Conservation (phyloP, 164 flowering plant species). For the Sextonia rubra region DNA sequence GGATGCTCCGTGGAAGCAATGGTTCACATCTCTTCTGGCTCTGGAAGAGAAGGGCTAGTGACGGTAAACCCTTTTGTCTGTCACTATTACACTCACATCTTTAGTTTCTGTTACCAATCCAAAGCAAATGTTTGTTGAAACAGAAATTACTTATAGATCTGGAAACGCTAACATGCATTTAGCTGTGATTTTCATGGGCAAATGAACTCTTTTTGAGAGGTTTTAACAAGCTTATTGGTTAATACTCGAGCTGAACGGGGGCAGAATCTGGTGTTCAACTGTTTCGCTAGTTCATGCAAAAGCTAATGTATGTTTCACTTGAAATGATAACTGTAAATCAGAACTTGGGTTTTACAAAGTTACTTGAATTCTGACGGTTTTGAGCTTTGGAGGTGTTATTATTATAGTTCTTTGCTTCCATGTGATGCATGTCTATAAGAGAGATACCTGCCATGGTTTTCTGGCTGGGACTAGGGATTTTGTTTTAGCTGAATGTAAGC, state of each 20-base stretch:
- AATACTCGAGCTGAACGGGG: neutral
- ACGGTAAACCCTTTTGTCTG: neutral
- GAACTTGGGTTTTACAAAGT: neutral
- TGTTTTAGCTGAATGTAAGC: too few species aligned
- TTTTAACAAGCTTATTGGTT: too few species aligned
- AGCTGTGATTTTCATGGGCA: neutral
- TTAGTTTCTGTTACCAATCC: neutral
- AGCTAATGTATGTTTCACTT: neutral
- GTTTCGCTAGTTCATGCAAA: neutral
- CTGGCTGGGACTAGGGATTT: too few species aligned
- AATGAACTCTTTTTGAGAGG: neutral
- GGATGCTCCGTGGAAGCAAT: conserved; percentile 59
- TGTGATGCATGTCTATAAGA: too few species aligned
- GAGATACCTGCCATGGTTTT: too few species aligned
- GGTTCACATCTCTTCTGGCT: conserved; percentile 32
- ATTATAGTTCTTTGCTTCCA: too few species aligned
- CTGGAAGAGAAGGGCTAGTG: conserved; percentile 30
- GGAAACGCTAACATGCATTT: neutral
- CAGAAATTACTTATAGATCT: neutral
- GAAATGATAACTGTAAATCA: conserved; percentile 5
- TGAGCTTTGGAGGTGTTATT: too few species aligned
- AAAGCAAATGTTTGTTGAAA: conserved; percentile 4
- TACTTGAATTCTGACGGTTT: neutral
- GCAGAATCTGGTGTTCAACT: neutral
- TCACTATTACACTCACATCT: neutral